phyloP scores from a whole-genome alignment of 768 basidiomycete genomes.

The Kwoniella sp. region DNA sequence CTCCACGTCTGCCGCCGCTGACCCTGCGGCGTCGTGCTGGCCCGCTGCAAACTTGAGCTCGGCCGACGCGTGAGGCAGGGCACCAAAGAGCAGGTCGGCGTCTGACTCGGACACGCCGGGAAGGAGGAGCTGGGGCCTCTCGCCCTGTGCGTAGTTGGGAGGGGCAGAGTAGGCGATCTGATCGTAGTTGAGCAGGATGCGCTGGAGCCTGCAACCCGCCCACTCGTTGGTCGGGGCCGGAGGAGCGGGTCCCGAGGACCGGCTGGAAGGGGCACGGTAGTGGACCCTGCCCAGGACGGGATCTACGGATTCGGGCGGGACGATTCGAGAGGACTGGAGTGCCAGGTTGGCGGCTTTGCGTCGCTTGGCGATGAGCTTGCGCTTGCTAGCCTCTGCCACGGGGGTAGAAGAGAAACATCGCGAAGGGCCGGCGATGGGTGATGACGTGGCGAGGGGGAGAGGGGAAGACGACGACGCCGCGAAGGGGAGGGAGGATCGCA shows the following conservation, averaged over 20 bases:
- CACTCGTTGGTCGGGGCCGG: constrained; percentile 19
- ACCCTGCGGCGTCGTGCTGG: constrained; percentile 29
- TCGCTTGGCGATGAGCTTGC: constrained; percentile 15
- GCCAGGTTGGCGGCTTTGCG: constrained; percentile 12
- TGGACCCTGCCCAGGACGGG: constrained; percentile 15
- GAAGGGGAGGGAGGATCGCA: constrained; percentile 1
- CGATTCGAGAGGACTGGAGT: constrained; percentile 30
- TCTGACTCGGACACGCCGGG: constrained; percentile 53
- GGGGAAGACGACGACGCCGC: background rate
- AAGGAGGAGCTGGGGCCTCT: constrained; percentile 22
- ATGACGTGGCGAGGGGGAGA: background rate
- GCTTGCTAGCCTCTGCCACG: constrained; percentile 1
- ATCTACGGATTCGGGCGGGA: constrained; percentile 50
- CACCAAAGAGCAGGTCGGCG: constrained; percentile 60
- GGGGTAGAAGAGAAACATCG: background rate
- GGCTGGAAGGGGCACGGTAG: constrained; percentile 8
- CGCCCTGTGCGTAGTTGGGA: constrained; percentile 24
- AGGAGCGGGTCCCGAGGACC: constrained; percentile 1
- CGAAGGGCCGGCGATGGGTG: constrained; percentile 8
- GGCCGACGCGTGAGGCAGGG: constrained; percentile 60
- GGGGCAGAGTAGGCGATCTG: constrained; percentile 30
- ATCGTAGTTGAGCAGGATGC: constrained; percentile 30
- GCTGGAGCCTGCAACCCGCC: constrained; percentile 31
- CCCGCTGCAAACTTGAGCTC: constrained; percentile 14
- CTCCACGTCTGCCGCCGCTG: background rate